A percentile compares a stretch with the other conserved stretches of the same genome.
phyloP scores from a whole-genome alignment of 2,329 filamentous ascomycete species.

The Bipolaris victoriae region DNA sequence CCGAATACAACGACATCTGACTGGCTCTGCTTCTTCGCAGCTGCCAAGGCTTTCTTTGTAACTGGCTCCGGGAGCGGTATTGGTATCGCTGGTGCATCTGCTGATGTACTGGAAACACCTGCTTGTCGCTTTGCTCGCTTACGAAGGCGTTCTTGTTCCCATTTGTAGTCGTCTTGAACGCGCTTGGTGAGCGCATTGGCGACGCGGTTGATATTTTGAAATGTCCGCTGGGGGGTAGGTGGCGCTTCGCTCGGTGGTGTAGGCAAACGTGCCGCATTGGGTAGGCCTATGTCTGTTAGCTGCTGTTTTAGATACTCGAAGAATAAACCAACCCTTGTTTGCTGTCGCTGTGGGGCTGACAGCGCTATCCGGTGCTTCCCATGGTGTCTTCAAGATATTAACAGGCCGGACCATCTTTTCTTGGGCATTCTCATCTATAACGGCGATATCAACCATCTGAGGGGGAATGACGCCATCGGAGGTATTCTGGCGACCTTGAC shows the following conservation, averaged over 20 bases:
- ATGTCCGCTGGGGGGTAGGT: slow-evolving; percentile 57
- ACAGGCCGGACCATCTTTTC: slow-evolving; percentile 47
- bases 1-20: slow-evolving; percentile 80
- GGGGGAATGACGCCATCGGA: slow-evolving; percentile 80
- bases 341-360: slow-evolving; percentile 60
- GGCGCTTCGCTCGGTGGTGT: slow-evolving; percentile 56
- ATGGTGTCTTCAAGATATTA: slow-evolving; percentile 48
- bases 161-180: slow-evolving; percentile 64
- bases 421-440: slow-evolving; percentile 54
- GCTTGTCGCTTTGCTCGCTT: slow-evolving; percentile 53
- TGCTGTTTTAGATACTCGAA: background rate
- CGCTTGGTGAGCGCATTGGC: slow-evolving; percentile 56
- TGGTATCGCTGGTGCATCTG: slow-evolving; percentile 33
- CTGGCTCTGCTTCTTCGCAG: slow-evolving; percentile 72
- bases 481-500: slow-evolving; percentile 73
- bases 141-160: slow-evolving; percentile 68
- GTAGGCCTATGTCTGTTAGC: slow-evolving; percentile 34
- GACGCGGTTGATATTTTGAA: slow-evolving; percentile 63
- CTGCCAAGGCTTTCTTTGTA: slow-evolving; percentile 87
- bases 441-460: slow-evolving; percentile 76
- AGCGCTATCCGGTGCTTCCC: slow-evolving; percentile 57
- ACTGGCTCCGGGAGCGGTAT: slow-evolving; percentile 55
- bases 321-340: slow-evolving; percentile 34
- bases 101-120: slow-evolving; percentile 34
- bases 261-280: slow-evolving; percentile 51